A percentile compares a stretch with the other conserved stretches of the same genome.
Conservation (phyloP, 2,329 filamentous ascomycete species). For the Gaeumannomyces tritici region DNA sequence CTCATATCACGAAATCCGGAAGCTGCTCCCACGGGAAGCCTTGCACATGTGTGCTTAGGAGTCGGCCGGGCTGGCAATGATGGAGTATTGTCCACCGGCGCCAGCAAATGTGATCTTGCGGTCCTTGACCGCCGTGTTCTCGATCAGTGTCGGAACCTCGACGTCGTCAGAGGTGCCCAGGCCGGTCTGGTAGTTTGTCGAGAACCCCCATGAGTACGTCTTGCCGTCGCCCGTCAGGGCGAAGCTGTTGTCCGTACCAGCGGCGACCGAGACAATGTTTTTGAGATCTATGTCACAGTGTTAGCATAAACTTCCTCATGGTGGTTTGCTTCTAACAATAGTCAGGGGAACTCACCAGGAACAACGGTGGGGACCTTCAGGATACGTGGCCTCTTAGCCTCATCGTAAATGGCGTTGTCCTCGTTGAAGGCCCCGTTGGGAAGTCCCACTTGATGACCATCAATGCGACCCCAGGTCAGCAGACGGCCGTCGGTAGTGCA, state of each 20-base stretch:
- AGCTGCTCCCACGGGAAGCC: not conserved
- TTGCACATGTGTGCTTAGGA: slow-evolving; percentile 3
- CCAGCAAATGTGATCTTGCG: slow-evolving; percentile 70
- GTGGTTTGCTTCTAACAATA: not conserved
- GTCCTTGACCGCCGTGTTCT: slow-evolving; percentile 73
- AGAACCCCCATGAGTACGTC: slow-evolving; percentile 74
- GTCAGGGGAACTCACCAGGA: slow-evolving; percentile 31
- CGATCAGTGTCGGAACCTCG: slow-evolving; percentile 65
- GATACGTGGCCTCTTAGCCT: slow-evolving; percentile 58
- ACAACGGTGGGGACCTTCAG: slow-evolving; percentile 56
- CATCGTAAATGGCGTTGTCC: slow-evolving; percentile 54
- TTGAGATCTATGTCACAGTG: slow-evolving; percentile 29
- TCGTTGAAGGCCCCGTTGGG: slow-evolving; percentile 44
- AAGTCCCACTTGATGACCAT: slow-evolving; percentile 46
- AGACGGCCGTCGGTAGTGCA: slow-evolving; percentile 47
- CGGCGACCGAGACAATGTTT: slow-evolving; percentile 46
- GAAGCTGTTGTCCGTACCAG: slow-evolving; percentile 65
- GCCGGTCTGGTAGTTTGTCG: slow-evolving; percentile 70
- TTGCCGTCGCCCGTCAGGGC: slow-evolving; percentile 59
- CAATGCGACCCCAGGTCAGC: slow-evolving; percentile 50
- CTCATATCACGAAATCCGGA: not conserved
- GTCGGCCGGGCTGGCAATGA: slow-evolving; percentile 41
- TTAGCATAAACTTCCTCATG: slow-evolving; percentile 9
- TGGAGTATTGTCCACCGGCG: slow-evolving; percentile 76
- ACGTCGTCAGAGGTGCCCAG: slow-evolving; percentile 73